Evolutionary conservation across 495 filamentous ascomycete species (phyloP).

Genomic region (Aspergillus steynii): DNA sequence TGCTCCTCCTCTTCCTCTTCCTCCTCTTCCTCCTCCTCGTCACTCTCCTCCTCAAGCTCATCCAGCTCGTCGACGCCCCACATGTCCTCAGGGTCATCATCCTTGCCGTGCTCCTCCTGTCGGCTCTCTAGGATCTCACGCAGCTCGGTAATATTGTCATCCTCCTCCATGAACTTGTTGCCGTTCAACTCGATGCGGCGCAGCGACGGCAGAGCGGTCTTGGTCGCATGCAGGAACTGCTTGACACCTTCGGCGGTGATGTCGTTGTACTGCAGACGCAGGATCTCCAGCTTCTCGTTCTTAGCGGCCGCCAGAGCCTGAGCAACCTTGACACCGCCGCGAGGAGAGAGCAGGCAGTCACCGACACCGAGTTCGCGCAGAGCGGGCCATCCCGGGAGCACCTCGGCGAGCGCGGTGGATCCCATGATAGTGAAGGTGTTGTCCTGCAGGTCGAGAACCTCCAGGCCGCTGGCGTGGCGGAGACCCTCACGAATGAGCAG

Average conservation of each 20-base stretch:
- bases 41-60: slow-evolving; percentile 73
- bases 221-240: slow-evolving; percentile 63
- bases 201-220: slow-evolving; percentile 64
- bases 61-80: slow-evolving; percentile 87
- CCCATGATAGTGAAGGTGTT: slow-evolving; percentile 91
- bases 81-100: slow-evolving; percentile 54
- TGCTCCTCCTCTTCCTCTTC: slow-evolving; percentile 69
- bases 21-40: slow-evolving; percentile 69
- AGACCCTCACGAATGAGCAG: slow-evolving; percentile 76
- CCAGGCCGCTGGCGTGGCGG: slow-evolving; percentile 59
- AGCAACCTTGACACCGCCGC: slow-evolving; percentile 73
- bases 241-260: slow-evolving; percentile 74
- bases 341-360: slow-evolving; percentile 80
- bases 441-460: slow-evolving; percentile 88
- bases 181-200: slow-evolving; percentile 91
- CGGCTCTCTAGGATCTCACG: slow-evolving; percentile 52
- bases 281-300: slow-evolving; percentile 73
- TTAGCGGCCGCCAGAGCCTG: slow-evolving; percentile 70
- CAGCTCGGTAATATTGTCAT: slow-evolving; percentile 57
- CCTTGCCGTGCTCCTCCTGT: slow-evolving; percentile 57
- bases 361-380: slow-evolving; percentile 84
- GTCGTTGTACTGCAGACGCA: slow-evolving; percentile 93
- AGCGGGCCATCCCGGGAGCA: slow-evolving; percentile 70
- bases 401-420: slow-evolving; percentile 73
- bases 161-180: slow-evolving; percentile 90